Conservation (phyloP, 148 eudicot species). For the Pouteria glomerata region DNA sequence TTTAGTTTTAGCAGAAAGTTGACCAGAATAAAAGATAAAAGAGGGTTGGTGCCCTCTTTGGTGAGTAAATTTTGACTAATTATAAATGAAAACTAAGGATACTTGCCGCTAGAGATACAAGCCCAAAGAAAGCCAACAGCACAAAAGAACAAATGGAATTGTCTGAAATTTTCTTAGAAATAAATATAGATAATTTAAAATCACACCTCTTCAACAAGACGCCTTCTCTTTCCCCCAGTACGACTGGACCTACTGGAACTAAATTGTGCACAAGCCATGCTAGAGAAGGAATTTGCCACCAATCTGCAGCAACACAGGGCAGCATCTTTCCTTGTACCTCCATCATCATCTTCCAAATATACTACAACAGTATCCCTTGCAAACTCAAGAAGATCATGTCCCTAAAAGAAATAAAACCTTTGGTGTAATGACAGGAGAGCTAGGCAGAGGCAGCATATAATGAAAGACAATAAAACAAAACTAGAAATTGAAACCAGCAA, state of each 20-base stretch:
- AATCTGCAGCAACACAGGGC: conserved; percentile 90
- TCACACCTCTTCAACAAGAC: conserved; percentile 84
- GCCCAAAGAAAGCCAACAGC: not conserved
- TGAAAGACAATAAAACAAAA: conserved; percentile 30
- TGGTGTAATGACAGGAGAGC: conserved; percentile 13
- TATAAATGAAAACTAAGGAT: not conserved
- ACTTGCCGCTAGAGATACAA: not conserved
- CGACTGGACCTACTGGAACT: conserved; percentile 65
- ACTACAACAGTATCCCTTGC: conserved; percentile 71
- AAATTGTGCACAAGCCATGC: conserved; percentile 47
- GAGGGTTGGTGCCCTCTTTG: not conserved
- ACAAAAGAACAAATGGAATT: not conserved
- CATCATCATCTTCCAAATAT: conserved; percentile 89
- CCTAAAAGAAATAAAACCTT: conserved; percentile 38
- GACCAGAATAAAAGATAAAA: too few species aligned
- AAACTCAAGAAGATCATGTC: conserved; percentile 91
- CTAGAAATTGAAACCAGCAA: conserved; percentile 87
- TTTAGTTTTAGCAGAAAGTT: too few species aligned
- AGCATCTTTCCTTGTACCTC: conserved; percentile 82
- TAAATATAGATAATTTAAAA: not conserved
- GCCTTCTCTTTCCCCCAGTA: conserved; percentile 73
- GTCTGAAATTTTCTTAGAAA: not conserved
- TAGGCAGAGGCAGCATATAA: not conserved
- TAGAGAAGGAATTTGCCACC: conserved; percentile 66
- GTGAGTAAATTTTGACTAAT: not conserved